These are phyloP conservation scores for Paramecium biaurelia DNA, from an alignment of 73 alveolate genomes.

Conservation along the genomic window DNA sequence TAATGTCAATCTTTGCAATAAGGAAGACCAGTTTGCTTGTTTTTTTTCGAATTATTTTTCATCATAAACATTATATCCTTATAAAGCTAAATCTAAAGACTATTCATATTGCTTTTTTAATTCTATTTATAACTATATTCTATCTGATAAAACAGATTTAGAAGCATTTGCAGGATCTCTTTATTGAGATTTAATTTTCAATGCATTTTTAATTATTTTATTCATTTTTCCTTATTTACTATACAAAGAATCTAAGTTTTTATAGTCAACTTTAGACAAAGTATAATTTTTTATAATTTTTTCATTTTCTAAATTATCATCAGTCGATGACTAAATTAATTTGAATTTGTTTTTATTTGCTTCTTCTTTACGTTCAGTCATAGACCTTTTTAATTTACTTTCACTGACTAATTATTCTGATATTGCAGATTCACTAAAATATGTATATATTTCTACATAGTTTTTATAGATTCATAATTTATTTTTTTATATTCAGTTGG, in stretches of 20 bases:
- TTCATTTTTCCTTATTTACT: background rate
- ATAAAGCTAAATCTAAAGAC: background rate
- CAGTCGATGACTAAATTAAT: background rate
- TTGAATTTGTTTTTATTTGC: background rate
- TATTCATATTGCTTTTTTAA: background rate
- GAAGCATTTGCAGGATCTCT: conserved; percentile 23
- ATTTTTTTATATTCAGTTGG: conserved; percentile 1
- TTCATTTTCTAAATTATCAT: background rate
- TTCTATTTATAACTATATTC: background rate
- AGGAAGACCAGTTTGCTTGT: background rate
- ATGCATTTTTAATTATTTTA: background rate
- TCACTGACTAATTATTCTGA: background rate
- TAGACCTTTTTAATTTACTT: background rate
- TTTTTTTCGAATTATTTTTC: background rate
- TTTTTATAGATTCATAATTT: background rate
- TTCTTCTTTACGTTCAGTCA: background rate
- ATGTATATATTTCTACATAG: background rate
- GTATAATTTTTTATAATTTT: background rate
- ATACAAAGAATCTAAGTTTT: background rate
- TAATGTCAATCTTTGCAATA: background rate
- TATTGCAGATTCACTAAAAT: background rate
- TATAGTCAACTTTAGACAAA: background rate
- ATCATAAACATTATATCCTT: background rate
- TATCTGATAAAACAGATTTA: background rate
- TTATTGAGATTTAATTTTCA: background rate